Evolutionary conservation across 805 yeast species (phyloP), one percentile per base, ranked within the genome.

Genomic region (Candida yuanshanica): DNA sequence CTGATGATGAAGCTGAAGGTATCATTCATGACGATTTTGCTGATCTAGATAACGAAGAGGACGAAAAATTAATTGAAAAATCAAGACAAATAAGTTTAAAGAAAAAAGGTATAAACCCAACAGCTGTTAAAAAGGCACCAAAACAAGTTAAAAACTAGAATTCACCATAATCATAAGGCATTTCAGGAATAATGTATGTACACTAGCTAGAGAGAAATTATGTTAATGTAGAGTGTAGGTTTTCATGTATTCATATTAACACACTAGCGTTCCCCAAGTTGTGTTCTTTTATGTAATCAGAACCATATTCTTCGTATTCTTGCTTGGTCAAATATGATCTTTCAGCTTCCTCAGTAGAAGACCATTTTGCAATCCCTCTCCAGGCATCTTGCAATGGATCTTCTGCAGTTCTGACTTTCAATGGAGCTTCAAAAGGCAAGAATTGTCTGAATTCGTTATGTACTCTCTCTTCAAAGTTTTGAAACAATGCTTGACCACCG

Each of bases 301-400:
- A 70, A 0, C 99, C 99, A 69, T 74, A 77, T 60, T 93, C 99
- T 35, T 81, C 83, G 56, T 88, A 93, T 47, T 90, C 95, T 41
- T 71, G 63, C 49, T 72, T 76, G 0, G 93, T 73, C 20, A 91
- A 68, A 44, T 71, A 77, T 9, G 76, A 65, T 2, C 63, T 50
- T 21, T 66, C 52, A 29, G 73, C 69, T 14, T 70, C 77, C 1
- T 63, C 70, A 18, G 73, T 68, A 3, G 53, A 52, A 6, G 90
- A 68, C 85, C 95, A 86, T 53, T 75, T 74, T 11, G 86, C 80
- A 95, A 93, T 89, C 22, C 99, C 99, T 53, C 70, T 81, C 98
- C 99, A 93, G 1, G 97, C 77, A 60, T 91, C 99, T 23, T 75
- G 55, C 1, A 75, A 50, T 2, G 96, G 91, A 58, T 86, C 79